Base-by-base conservation (phyloP, 164 flowering plant species). In the Vitis rupestris region DNA sequence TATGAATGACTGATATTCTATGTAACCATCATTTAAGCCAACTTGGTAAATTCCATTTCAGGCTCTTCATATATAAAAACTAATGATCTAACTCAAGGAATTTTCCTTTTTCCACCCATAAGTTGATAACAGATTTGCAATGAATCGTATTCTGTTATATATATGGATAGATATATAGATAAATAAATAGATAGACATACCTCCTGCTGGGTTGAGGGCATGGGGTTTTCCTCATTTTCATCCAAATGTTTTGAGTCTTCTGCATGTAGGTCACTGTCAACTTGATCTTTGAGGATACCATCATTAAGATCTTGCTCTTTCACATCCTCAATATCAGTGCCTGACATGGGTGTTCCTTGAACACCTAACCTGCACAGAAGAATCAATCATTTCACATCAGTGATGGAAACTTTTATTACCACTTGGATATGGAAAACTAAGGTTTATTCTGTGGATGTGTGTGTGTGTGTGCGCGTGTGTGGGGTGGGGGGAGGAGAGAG, bases 181-280 rank as follows among this genome's bases (percentile, higher is more conserved):
- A 23, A 23, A 31, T 31, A 31, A 7, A 31, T 31, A 6, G 44
- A 31, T 31, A 31, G 44, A 4, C 9, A 67, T 78, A 83, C 87
- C 85, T 84, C 82, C 69, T 76, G 76, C 62, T 82, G 72, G 49
- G 74, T 54, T 29, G 85, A 80, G 31, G 72, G 70, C 76, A 69
- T 70, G 7, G 82, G 74, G 68, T 65, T 82, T 72, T 76, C 82
- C n/a, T 73, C 74, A 16, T 51, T 70, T 74, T 61, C 27, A 29
- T 76, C 71, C 9, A 14, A 23, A 47, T 57, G 66, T 63, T 79
- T 63, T 58, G 66, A 61, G 16, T 76, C 74, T 47, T 72, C 74
- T 67, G 29, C 73, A 70, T 80, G 5, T 51, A 55, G 29, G 17
- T 74, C 75, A 61, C 48, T 73, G 13, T 56, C 76, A 27, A 54